Base-by-base conservation (phyloP, 2,329 filamentous ascomycete species). In the Zymoseptoria pseudotritici region DNA sequence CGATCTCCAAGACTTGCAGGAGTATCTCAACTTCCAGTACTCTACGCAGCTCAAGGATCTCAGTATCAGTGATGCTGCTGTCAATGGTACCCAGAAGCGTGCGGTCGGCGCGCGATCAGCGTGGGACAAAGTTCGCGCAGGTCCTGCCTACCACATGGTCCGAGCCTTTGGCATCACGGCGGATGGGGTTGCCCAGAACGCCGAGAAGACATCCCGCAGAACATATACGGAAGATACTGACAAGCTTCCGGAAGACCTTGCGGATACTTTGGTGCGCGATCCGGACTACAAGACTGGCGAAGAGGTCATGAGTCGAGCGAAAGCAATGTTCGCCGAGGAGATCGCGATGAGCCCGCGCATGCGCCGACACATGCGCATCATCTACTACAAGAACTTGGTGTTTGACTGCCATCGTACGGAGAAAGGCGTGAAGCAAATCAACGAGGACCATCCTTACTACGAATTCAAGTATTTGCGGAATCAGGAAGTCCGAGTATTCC, bases 401-500 rank as follows among this genome's bases (percentile, higher is more conserved):
- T 86, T 99, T 61, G 91, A 93, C 77, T 96, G 92, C 73, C 85
- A 85, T 63, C 86, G 94, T 58, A 99, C 94, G 0, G 92, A 97
- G 61, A 99, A 97, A 76, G 94, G 94, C 26, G 79, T 97, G 57
- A 89, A 90, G 59, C 90, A 90, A 70, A 97, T 99, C 67, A 92
- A 96, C 68, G 93, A 97, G 63, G 86, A 94, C 22, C 92, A 97
- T 70, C 91, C 91, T 0, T 97, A 95, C 75, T 97, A 97, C 72
- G 94, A 97, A 74, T 90, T 99, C 79, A 96, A 99, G 75, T 99
- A 99, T 69, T 81, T 99, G 20, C 86, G 91, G 65, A 91, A 94
- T 68, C 92, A 97, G 74, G 89, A 90, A 7, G 66, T 71, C 24
- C 67, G 66, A n/a, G 62, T 66, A 55, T 88, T 97, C 62, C 83